Evolutionary conservation across 352 stramenopile genomes (phyloP), one percentile per base, ranked within the genome.

Genomic region (Blastocystis sp.): DNA sequence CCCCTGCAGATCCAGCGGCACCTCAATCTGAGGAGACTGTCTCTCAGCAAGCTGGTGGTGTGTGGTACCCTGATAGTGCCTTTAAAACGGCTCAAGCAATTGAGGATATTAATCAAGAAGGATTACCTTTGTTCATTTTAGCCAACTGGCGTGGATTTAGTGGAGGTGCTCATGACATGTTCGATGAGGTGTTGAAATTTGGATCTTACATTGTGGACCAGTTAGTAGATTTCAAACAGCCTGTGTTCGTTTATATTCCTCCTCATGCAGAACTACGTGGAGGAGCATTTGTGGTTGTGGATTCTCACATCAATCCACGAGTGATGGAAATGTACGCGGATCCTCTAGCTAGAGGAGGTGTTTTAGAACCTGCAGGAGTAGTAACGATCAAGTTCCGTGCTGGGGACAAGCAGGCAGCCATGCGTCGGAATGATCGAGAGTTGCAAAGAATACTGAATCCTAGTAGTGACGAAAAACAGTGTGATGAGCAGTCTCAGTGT

Each of bases 261-360:
- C 97, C 98, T 40, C 97, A 98, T 91, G 96, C 95, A 53, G 97
- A 99, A 92, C 95, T 99, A 59, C 94, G 97, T 89, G 97, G 97
- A 91, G 97, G 97, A 54, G 97, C 97, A 5, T 99, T 97, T 97
- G 97, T 98, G 48, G 97, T 99, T 17, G 95, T 99, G 15, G 98
- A 99, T 94, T 93, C 95, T 53, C 99, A 97, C 24, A 99, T 99
- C 92, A 99, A 99, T 92, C 91, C 96, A 27, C 94, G 95, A 79
- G 96, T 98, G 79, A 99, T 99, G 97, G 97, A 99, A 93, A 99
- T 99, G 96, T 99, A 99, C 93, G 96, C 96, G 33, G 95, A 97
- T 88, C 92, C 94, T 44, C 93, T 92, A 44, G 95, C 95, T 57
- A 93, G 96, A 58, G 97, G 97, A 91, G 97, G 97, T 90, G 97